Conservation (phyloP, 2,329 filamentous ascomycete species). For the Pseudopithomyces maydicus region DNA sequence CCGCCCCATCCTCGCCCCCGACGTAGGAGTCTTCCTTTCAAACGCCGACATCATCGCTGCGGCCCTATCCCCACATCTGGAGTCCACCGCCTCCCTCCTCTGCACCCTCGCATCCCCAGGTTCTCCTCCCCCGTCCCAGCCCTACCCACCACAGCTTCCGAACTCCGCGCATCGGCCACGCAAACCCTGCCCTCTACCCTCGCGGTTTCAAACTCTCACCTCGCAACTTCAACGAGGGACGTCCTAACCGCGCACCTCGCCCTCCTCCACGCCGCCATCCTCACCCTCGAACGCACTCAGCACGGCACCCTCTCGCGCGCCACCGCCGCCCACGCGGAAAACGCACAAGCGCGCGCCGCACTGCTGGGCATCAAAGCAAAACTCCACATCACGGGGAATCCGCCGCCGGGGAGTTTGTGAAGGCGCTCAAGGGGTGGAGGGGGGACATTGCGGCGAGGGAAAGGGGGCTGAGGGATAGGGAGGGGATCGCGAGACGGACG, state of each 20-base stretch:
- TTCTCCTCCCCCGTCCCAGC: slow-evolving; percentile 13
- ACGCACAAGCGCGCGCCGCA: slow-evolving; percentile 48
- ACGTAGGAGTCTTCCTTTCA: slow-evolving; percentile 48
- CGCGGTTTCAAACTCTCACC: slow-evolving; percentile 29
- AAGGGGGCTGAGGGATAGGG: slow-evolving; percentile 34
- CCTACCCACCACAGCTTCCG: slow-evolving; percentile 16
- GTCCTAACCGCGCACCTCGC: slow-evolving; percentile 45
- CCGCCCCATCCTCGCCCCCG: slow-evolving; percentile 45
- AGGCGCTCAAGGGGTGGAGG: slow-evolving; percentile 38
- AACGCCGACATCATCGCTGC: slow-evolving; percentile 42
- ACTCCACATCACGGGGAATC: slow-evolving; percentile 32
- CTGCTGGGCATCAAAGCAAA: slow-evolving; percentile 49
- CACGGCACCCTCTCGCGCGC: slow-evolving; percentile 51
- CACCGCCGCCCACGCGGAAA: slow-evolving; percentile 50
- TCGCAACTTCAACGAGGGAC: slow-evolving; percentile 39
- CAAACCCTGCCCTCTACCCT: slow-evolving; percentile 29
- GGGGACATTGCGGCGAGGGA: slow-evolving; percentile 35
- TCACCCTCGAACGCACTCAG: slow-evolving; percentile 53
- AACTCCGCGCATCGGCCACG: slow-evolving; percentile 18
- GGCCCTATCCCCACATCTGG: slow-evolving; percentile 41
- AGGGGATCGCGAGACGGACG: slow-evolving; percentile 37
- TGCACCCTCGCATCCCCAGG: slow-evolving; percentile 37
- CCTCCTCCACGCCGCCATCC: slow-evolving; percentile 46
- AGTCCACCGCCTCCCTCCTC: slow-evolving; percentile 34
- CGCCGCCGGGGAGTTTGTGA: slow-evolving; percentile 31